Percentiles rank a stretch among this genome's conserved stretches.
Conservation (phyloP, 164 flowering plant species). For the Liquidambar formosana region DNA sequence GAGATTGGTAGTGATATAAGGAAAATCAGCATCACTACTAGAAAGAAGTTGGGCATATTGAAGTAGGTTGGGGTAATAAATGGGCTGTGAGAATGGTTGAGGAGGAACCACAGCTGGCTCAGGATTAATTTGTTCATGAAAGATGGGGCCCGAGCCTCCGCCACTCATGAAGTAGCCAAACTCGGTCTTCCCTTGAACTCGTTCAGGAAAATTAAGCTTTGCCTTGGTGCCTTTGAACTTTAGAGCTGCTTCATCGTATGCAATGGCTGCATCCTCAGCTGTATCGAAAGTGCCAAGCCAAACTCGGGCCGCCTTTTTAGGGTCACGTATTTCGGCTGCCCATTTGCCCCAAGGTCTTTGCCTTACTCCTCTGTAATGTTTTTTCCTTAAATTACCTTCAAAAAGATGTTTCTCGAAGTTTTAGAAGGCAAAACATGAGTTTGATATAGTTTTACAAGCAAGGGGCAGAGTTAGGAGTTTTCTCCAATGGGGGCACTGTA, state of each 20-base stretch:
- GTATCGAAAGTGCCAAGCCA: conserved; percentile 81
- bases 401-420: background rate
- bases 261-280: conserved; percentile 67
- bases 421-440: background rate
- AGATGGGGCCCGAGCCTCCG: background rate
- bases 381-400: conserved; percentile 34
- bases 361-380: conserved; percentile 68
- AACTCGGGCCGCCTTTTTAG: conserved; percentile 67
- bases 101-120: conserved; percentile 3
- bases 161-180: conserved; percentile 2
- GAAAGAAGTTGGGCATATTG: conserved; percentile 49
- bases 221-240: conserved; percentile 71
- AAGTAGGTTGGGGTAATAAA: conserved; percentile 26
- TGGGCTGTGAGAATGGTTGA: background rate
- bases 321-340: conserved; percentile 79
- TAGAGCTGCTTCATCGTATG: conserved; percentile 72
- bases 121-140: background rate
- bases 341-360: conserved; percentile 84
- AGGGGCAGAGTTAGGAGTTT: no score
- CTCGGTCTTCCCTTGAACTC: conserved; percentile 39
- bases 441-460: no score
- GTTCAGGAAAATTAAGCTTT: conserved; percentile 66
- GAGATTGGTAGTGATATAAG: conserved; percentile 29
- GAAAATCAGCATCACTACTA: conserved; percentile 36
- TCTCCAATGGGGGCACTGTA: no score